Evolutionary conservation across 78 protist genomes (phyloP).

Genomic region (Dictyostelium capitatum): DNA sequence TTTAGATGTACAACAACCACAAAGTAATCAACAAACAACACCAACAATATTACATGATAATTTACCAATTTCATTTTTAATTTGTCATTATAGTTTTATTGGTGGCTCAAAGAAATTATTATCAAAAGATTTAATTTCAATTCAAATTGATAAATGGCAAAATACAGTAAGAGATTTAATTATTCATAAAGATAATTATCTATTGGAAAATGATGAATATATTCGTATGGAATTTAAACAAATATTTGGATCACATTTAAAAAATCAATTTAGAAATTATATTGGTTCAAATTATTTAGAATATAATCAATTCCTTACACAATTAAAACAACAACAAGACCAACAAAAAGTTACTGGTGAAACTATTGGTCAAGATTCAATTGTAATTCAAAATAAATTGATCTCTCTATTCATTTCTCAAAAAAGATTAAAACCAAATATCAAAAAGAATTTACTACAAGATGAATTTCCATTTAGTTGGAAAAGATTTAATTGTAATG

Average conservation of each 20-base stretch:
- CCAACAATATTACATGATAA: conserved; percentile 2
- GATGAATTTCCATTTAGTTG: conserved; percentile 36
- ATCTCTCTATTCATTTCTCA: conserved; percentile 15
- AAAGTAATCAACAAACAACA: neutral
- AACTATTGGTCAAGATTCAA: conserved; percentile 1
- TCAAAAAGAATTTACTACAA: neutral
- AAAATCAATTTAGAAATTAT: neutral
- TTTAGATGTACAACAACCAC: neutral
- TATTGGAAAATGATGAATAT: conserved; percentile 1
- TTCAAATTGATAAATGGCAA: conserved; percentile 16
- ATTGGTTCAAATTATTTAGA: conserved; percentile 26
- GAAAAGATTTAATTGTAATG: neutral
- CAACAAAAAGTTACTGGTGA: neutral
- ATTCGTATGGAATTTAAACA: conserved; percentile 10
- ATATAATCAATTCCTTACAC: neutral
- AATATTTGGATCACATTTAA: conserved; percentile 1
- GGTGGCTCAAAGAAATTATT: neutral
- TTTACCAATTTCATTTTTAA: conserved; percentile 1
- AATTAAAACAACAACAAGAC: neutral
- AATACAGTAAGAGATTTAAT: neutral
- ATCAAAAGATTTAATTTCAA: neutral
- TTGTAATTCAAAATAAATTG: conserved; percentile 18
- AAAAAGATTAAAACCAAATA: conserved; percentile 15
- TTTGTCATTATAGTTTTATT: conserved; percentile 26
- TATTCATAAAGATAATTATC: neutral